These are phyloP conservation scores for Amniculicola lignicola DNA, from an alignment of 495 filamentous ascomycete species.

Conservation along the genomic window DNA sequence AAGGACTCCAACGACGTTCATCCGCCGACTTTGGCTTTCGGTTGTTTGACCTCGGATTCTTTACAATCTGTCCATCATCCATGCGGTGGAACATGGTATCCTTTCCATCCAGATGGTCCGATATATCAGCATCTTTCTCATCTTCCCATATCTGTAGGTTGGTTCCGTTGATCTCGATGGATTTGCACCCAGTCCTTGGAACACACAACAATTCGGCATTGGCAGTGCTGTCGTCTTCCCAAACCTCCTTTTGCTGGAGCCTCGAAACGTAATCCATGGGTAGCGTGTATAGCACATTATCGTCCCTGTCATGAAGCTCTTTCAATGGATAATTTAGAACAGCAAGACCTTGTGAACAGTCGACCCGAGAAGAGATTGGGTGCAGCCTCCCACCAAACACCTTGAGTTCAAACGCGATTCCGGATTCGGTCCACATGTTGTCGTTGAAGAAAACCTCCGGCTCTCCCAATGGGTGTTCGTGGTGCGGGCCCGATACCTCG, in stretches of 20 bases:
- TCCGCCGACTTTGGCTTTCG: slow-evolving; percentile 12
- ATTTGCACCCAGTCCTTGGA: slow-evolving; percentile 32
- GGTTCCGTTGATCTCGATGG: slow-evolving; percentile 32
- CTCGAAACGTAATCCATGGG: slow-evolving; percentile 35
- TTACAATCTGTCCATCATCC: slow-evolving; percentile 33
- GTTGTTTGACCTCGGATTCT: slow-evolving; percentile 27
- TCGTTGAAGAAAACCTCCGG: slow-evolving; percentile 36
- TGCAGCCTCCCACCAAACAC: slow-evolving; percentile 36
- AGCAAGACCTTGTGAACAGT: slow-evolving; percentile 34
- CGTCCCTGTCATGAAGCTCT: slow-evolving; percentile 31
- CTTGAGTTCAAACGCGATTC: slow-evolving; percentile 35
- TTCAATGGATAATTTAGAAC: slow-evolving; percentile 30
- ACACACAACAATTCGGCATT: slow-evolving; percentile 24
- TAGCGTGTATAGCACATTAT: slow-evolving; percentile 35
- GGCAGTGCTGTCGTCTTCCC: slow-evolving; percentile 29
- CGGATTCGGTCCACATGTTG: slow-evolving; percentile 36
- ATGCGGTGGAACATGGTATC: slow-evolving; percentile 32
- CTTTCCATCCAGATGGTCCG: slow-evolving; percentile 30
- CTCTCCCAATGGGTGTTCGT: slow-evolving; percentile 26
- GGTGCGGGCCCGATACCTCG: slow-evolving; percentile 34
- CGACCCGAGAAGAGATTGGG: slow-evolving; percentile 33
- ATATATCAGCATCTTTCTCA: slow-evolving; percentile 34
- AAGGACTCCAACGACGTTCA: slow-evolving; percentile 28
- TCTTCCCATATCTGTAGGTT: slow-evolving; percentile 38
- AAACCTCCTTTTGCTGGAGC: slow-evolving; percentile 34